Conservation (phyloP, 108 stramenopile species). For the Skeletonema potamos region DNA sequence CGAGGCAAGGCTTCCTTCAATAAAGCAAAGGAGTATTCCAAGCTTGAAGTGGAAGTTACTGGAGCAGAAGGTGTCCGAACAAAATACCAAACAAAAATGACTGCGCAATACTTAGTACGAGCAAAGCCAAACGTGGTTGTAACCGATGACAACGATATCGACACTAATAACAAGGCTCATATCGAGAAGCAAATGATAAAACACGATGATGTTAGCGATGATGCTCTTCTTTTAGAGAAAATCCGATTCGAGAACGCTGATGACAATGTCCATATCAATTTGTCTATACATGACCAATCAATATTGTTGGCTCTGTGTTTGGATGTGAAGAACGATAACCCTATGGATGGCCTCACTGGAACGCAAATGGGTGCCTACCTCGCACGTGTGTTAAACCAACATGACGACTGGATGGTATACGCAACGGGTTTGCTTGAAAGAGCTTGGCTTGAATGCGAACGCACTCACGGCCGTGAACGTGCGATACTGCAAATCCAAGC, state of each 20-base stretch:
- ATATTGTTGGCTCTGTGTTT: slow-evolving; percentile 93
- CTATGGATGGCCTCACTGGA: slow-evolving; percentile 91
- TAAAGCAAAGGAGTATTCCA: slow-evolving; percentile 53
- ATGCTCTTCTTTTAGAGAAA: slow-evolving; percentile 84
- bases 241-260: slow-evolving; percentile 73
- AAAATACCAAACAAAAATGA: slow-evolving; percentile 83
- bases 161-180: slow-evolving; percentile 4
- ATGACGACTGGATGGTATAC: slow-evolving; percentile 95
- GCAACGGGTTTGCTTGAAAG: slow-evolving; percentile 92
- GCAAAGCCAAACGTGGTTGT: slow-evolving; percentile 55
- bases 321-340: slow-evolving; percentile 94
- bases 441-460: slow-evolving; percentile 94
- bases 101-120: slow-evolving; percentile 83
- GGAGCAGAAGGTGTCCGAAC: slow-evolving; percentile 90
- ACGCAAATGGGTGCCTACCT: slow-evolving; percentile 96
- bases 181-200: slow-evolving; percentile 40
- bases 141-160: neutral
- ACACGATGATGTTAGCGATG: slow-evolving; percentile 63
- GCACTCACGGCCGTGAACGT: slow-evolving; percentile 73
- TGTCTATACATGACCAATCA: slow-evolving; percentile 82
- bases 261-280: slow-evolving; percentile 53
- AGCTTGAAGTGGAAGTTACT: slow-evolving; percentile 75
- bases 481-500: slow-evolving; percentile 97
- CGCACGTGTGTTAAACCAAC: slow-evolving; percentile 79
- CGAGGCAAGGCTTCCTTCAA: slow-evolving; percentile 64